Base-by-base conservation (phyloP, 2,329 filamentous ascomycete genomes). In the Fusarium sp. region DNA sequence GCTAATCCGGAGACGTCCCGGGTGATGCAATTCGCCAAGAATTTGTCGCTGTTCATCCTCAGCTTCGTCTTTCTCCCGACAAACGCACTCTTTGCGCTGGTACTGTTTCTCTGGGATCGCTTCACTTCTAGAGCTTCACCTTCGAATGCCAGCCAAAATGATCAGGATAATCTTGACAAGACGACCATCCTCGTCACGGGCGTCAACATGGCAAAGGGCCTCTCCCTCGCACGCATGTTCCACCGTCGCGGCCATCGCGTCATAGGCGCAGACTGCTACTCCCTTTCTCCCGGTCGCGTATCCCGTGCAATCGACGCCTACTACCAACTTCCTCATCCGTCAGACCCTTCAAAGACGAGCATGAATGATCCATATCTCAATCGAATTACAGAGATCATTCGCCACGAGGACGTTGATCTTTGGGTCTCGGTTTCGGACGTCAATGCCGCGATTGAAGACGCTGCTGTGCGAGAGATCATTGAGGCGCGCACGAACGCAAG, bases 351-450 rank as follows among this genome's bases (percentile, higher is more conserved):
- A 9, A 47, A 59, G 18, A 53, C 56, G 1, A 52, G 59, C 13
- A 59, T 67, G n/a, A 63, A 81, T 7, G 81, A 83, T 20, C 78
- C 79, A 2, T 93, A 94, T 72, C 82, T 87, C 16, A 79, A 83
- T 16, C 80, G 81, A 1, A 77, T 94, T 6, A 76, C 92, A 3
- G 79, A 87, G 11, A 84, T 94, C 27, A 83, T 93, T 42, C 76
- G 83, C 8, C 77, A 80, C 1, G 90, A 94, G 67, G 82, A 84
- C 1, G 85, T 92, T 7, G 87, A 93, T 59, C 79, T 94, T 5
- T 94, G 92, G 91, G 87, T 94, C 5, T 90, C 88, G 22, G 93
- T 91, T 72, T 93, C 91, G 0, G 90, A 88, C n/a, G 88, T 91
- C 11, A 84, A 86, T 2, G 88, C 86, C 1, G 89, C 89, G 0